Percentiles rank a stretch among this genome's conserved stretches.
Evolutionary conservation across 768 basidiomycete genomes (phyloP).

Genomic region (Pholiota molesta): DNA sequence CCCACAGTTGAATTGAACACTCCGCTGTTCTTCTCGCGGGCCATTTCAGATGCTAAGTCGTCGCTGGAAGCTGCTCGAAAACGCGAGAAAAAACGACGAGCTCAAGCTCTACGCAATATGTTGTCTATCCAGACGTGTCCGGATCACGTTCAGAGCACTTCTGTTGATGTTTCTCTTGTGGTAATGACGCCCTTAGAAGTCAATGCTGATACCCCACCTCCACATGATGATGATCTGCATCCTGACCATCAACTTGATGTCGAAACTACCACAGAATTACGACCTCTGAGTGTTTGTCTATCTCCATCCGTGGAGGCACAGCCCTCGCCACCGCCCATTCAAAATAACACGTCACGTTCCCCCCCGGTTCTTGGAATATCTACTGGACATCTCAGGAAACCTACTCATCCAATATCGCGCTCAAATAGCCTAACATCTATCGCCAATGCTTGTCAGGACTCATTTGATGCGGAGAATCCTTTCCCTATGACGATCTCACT

Average conservation of each 20-base stretch:
- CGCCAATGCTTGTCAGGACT: neutral
- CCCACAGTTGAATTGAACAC: neutral
- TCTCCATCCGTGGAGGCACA: neutral
- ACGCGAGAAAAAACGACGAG: constrained; percentile 3
- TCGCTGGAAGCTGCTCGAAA: constrained; percentile 1
- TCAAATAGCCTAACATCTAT: neutral
- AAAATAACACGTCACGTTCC: neutral
- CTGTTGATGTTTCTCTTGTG: neutral
- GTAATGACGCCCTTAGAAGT: neutral
- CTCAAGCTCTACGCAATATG: neutral
- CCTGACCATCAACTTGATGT: too few relatives aligned
- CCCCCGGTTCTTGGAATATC: neutral
- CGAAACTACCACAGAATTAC: too few relatives aligned
- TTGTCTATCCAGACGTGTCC: neutral
- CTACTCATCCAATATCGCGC: neutral
- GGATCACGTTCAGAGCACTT: neutral
- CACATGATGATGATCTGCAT: neutral
- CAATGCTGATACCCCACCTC: neutral
- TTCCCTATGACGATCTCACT: neutral
- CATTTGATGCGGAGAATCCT: neutral
- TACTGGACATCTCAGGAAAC: neutral
- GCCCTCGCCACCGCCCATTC: neutral
- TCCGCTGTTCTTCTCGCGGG: constrained; percentile 2
- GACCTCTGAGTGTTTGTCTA: too few relatives aligned
- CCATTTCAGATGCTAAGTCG: neutral